Evolutionary conservation across 2,329 filamentous ascomycete genomes (phyloP), one percentile per base, ranked within the genome.

Genomic region (Paracamarosporium sp.): DNA sequence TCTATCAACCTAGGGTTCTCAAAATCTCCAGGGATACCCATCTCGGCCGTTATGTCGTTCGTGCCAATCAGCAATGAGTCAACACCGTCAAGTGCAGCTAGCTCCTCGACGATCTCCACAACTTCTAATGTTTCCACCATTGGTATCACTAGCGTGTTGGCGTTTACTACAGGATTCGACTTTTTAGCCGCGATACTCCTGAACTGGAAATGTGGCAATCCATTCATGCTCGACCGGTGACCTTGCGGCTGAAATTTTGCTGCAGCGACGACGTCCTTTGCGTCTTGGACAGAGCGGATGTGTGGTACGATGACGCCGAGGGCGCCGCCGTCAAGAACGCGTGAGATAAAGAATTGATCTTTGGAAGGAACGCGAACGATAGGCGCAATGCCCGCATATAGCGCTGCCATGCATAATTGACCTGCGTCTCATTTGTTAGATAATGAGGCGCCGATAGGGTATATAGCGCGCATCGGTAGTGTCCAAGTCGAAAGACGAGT

Each of bases 41-140:
- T n/a, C n/a, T n/a, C n/a, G n/a, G n/a, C n/a, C n/a, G n/a, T n/a
- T n/a, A n/a, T n/a, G n/a, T n/a, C n/a, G n/a, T n/a, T 81, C 1
- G 79, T 77, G 5, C 80, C 79, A 20, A 81, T 75, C 2, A 82
- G 65, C 0, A 82, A 63, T 1, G 68, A 75, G 56, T 82, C 80
- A 4, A 82, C 79, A 0, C 79, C 79, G 0, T 79, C 73, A 1
- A 80, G 57, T 0, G 77, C 76, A 1, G 76, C 69, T 31, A 80
- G 74, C 51, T 79, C 78, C 17, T 81, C 78, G 0, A 74, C 76
- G 9, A 74, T 61, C 17, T 77, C 76, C 1, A 81, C 68, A 0
- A 75, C 76, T 17, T 66, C 72, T 1, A 73, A 66, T 0, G 78
- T 80, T 60, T 80, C 78, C 35, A 80, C 76, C 78, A 80, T 80